phyloP scores from a whole-genome alignment of 768 basidiomycete species.

The Termitomyces sp. region DNA sequence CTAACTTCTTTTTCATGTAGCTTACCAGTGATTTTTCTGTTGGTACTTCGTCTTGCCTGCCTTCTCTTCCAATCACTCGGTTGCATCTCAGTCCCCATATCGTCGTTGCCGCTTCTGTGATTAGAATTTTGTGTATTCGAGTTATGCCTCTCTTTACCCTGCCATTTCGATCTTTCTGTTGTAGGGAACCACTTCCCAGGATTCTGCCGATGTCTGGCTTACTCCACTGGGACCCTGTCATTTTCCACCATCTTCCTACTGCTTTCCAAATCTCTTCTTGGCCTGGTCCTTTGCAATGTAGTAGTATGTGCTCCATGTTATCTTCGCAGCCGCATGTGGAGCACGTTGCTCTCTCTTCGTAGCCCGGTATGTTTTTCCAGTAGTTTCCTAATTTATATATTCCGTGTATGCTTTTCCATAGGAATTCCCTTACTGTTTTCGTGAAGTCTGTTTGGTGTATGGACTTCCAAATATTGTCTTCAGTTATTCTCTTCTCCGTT shows the following conservation, averaged over 20 bases:
- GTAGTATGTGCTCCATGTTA: background rate
- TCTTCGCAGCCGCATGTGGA: background rate
- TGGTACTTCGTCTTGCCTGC: too few relatives aligned
- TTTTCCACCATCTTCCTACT: background rate
- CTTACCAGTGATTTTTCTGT: too few relatives aligned
- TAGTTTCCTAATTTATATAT: background rate
- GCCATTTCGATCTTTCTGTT: too few relatives aligned
- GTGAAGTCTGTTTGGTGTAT: background rate
- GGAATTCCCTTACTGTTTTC: background rate
- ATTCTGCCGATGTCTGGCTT: background rate
- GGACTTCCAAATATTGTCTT: too few relatives aligned
- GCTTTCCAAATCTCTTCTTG: background rate
- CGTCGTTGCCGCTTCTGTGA: too few relatives aligned
- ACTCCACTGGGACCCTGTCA: background rate
- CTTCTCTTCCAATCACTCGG: too few relatives aligned
- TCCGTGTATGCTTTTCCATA: background rate
- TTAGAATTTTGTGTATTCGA: too few relatives aligned
- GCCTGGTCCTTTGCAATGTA: background rate
- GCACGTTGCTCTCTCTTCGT: background rate
- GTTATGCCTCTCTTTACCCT: too few relatives aligned
- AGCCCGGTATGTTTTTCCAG: background rate
- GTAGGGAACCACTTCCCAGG: too few relatives aligned
- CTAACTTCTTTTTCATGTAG: too few relatives aligned
- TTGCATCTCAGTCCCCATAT: too few relatives aligned
- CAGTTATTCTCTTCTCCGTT: too few relatives aligned